Evolutionary conservation across 495 filamentous ascomycete genomes (phyloP), one percentile per base, ranked within the genome.

Genomic region (Annulohypoxylon moriforme): DNA sequence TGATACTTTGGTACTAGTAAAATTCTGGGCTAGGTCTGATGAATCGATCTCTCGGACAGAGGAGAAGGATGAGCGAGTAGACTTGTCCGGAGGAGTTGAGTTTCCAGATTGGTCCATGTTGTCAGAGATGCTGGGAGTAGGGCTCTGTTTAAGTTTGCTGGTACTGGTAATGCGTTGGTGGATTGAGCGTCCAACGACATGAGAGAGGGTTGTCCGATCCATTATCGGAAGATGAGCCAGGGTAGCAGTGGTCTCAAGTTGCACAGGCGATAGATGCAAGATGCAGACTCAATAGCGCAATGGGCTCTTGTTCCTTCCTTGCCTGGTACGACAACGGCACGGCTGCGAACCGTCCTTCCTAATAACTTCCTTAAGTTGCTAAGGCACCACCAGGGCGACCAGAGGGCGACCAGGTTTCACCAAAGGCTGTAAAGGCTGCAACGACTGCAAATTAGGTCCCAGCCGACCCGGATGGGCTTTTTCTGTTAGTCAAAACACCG

Each of bases 1-100:
- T n/a, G 85, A 86, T 64, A 88, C 78, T 73, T 90, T 89, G 57
- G 87, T 88, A 72, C 86, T 86, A 36, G 91, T 88, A 72, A 94
- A 94, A 16, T 86, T 90, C 81, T 94, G 92, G 52, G 89, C 86
- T 59, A 93, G 85, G 67, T 78, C 77, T 52, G 78, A 77, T 49
- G 78, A 77, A 67, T 84, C 81, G 69, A 79, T 80, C 75, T 88
- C 86, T 47, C 85, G 81, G 75, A 87, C 83, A 40, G 85, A 87
- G n/a, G 85, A 87, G 76, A 88, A 88, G 60, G 84, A 86, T 18
- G 84, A 83, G 46, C 86, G 82, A 59, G 81, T 77, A 53, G 76
- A 77, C 64, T 78, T 79, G 77, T 83, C 82, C 57, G 81, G 78
- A 6, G 72, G 63, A 64, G 67, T 74, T 20, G 59, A 59, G 44